Conservation (phyloP, 1,139 yeast species). For the Williopsis jadinii region DNA sequence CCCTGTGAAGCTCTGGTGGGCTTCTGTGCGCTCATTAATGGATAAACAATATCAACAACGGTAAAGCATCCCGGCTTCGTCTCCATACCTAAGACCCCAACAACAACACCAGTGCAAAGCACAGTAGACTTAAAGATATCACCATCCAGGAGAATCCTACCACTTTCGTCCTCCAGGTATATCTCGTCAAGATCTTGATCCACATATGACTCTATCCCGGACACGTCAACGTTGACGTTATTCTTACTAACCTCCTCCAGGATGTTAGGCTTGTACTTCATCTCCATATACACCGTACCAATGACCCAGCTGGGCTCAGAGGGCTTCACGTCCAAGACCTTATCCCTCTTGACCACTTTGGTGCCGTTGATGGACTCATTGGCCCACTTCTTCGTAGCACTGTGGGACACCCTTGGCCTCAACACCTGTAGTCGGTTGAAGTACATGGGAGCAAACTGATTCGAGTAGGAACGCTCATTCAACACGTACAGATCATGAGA, state of each 20-base stretch:
- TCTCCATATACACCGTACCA: slow-evolving; percentile 82
- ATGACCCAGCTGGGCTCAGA: slow-evolving; percentile 79
- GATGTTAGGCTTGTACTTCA: slow-evolving; percentile 79
- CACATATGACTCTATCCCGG: slow-evolving; percentile 40
- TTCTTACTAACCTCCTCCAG: slow-evolving; percentile 65
- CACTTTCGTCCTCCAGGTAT: slow-evolving; percentile 90
- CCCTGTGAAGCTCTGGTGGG: slow-evolving; percentile 22
- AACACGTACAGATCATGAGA: slow-evolving; percentile 23
- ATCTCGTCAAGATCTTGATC: slow-evolving; percentile 53
- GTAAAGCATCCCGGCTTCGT: slow-evolving; percentile 78
- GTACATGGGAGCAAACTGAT: slow-evolving; percentile 73
- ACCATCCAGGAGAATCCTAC: slow-evolving; percentile 73
- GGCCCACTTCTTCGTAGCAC: slow-evolving; percentile 44
- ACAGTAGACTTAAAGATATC: slow-evolving; percentile 41
- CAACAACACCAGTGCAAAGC: slow-evolving; percentile 81
- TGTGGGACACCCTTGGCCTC: slow-evolving; percentile 45
- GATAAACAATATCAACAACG: slow-evolving; percentile 72
- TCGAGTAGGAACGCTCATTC: slow-evolving; percentile 45
- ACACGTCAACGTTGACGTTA: slow-evolving; percentile 19
- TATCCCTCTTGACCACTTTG: slow-evolving; percentile 36
- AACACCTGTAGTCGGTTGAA: slow-evolving; percentile 52
- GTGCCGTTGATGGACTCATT: slow-evolving; percentile 38
- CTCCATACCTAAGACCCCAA: slow-evolving; percentile 85
- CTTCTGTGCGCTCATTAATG: slow-evolving; percentile 54
- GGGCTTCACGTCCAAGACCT: slow-evolving; percentile 69